Percentiles rank a stretch among this genome's conserved stretches.
phyloP scores from a whole-genome alignment of 371 early-diverging fungal genomes.

The Rhizopus delemar region DNA sequence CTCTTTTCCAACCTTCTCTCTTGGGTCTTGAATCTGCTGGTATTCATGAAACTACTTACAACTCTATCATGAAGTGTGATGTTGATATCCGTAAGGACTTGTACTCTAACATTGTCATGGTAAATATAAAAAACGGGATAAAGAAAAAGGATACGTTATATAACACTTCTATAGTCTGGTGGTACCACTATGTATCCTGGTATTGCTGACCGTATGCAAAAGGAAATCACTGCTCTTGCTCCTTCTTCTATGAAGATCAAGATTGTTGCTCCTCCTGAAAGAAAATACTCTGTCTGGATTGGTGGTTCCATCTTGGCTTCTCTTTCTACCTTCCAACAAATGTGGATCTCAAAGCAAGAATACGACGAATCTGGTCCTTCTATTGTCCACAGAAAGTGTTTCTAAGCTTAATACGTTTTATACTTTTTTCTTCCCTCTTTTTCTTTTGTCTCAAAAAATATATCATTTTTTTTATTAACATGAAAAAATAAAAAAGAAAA shows the following conservation, averaged over 20 bases:
- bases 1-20: conserved; percentile 98
- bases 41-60: conserved; percentile 94
- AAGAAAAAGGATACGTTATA: no score
- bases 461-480: conserved; percentile 3
- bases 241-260: conserved; percentile 99
- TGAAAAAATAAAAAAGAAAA: not conserved
- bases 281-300: conserved; percentile 99
- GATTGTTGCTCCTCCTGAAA: conserved; percentile 99
- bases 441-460: not conserved
- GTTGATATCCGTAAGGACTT: conserved; percentile 98
- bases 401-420: conserved; percentile 60
- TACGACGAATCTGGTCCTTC: conserved; percentile 98
- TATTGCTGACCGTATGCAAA: conserved; percentile 97
- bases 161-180: conserved; percentile 37
- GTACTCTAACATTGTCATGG: conserved; percentile 94
- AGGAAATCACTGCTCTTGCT: conserved; percentile 97
- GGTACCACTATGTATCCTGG: conserved; percentile 96
- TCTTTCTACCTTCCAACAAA: conserved; percentile 97
- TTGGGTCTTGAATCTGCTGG: conserved; percentile 91
- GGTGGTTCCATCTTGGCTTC: conserved; percentile 99
- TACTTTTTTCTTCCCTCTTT: not conserved
- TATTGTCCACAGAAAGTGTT: conserved; percentile 98
- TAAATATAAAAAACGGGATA: conserved; percentile 18
- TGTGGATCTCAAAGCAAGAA: conserved; percentile 97
- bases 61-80: conserved; percentile 98